Percentiles rank a stretch among this genome's conserved stretches.
Evolutionary conservation across 331 rosid species (phyloP).

Genomic region (Quercus tomentella): DNA sequence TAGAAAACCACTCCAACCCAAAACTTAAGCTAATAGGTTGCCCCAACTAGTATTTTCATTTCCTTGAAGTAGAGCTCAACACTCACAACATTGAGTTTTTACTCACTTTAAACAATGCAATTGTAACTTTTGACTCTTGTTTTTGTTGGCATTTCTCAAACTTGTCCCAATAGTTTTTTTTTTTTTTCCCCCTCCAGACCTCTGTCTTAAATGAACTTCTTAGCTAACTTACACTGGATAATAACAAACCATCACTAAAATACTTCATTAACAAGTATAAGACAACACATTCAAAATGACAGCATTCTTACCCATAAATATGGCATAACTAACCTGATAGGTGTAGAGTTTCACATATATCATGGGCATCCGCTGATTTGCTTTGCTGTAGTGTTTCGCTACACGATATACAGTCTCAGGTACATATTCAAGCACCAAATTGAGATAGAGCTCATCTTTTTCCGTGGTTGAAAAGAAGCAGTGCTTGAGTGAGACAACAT

Average conservation of each 20-base stretch:
- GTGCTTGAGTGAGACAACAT: conserved; percentile 66
- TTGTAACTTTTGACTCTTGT: neutral
- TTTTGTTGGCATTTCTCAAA: neutral
- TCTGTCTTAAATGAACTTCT: neutral
- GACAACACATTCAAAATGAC: neutral
- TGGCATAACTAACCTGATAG: conserved; percentile 41
- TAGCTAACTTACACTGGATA: neutral
- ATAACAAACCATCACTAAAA: neutral
- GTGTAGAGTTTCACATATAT: conserved; percentile 68
- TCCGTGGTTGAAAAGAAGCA: conserved; percentile 72
- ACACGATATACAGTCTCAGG: conserved; percentile 70
- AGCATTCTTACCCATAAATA: neutral
- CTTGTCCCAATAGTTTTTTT: neutral
- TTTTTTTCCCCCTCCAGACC: neutral
- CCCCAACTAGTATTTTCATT: too few species aligned
- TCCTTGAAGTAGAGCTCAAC: too few species aligned
- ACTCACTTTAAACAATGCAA: neutral
- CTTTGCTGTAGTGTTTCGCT: conserved; percentile 63
- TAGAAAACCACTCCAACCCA: too few species aligned
- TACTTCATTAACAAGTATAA: neutral
- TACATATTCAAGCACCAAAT: conserved; percentile 68
- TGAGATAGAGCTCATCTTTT: conserved; percentile 69
- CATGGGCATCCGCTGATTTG: conserved; percentile 72
- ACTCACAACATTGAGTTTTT: neutral
- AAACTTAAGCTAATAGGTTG: too few species aligned